Evolutionary conservation across 768 basidiomycete species (phyloP).

Genomic region (Kwoniella dejecticola): DNA sequence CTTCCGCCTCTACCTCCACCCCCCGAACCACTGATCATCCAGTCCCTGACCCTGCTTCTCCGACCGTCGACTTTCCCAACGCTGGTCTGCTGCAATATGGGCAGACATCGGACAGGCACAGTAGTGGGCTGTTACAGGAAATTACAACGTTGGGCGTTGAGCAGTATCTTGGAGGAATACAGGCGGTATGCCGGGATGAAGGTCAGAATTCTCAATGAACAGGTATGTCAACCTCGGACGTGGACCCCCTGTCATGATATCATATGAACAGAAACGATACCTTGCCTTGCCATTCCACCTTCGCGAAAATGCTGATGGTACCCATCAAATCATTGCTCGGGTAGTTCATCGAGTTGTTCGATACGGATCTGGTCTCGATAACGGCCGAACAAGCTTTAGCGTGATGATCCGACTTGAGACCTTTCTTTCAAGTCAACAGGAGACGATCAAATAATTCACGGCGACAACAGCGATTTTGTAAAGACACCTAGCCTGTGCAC

Average conservation of each 20-base stretch:
- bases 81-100: slow-evolving; percentile 56
- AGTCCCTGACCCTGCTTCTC: slow-evolving; percentile 54
- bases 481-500: too few relatives aligned
- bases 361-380: slow-evolving; percentile 53
- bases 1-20: slow-evolving; percentile 50
- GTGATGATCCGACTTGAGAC: too few relatives aligned
- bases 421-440: too few relatives aligned
- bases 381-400: slow-evolving; percentile 35
- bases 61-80: slow-evolving; percentile 53
- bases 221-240: too few relatives aligned
- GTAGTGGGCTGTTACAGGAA: slow-evolving; percentile 55
- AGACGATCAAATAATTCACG: too few relatives aligned
- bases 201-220: slow-evolving; percentile 56
- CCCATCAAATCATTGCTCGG: neutral
- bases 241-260: too few relatives aligned
- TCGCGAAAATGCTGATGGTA: neutral
- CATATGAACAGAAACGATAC: too few relatives aligned
- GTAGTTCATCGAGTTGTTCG: slow-evolving; percentile 58
- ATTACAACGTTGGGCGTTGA: slow-evolving; percentile 55
- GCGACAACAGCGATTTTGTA: too few relatives aligned
- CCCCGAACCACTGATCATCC: slow-evolving; percentile 56
- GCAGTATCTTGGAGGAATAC: slow-evolving; percentile 55
- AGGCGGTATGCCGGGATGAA: slow-evolving; percentile 55
- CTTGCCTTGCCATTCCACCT: neutral
- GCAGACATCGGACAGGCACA: slow-evolving; percentile 55